Conservation (phyloP, 768 basidiomycete genomes). For the Coprinopsis sp. region DNA sequence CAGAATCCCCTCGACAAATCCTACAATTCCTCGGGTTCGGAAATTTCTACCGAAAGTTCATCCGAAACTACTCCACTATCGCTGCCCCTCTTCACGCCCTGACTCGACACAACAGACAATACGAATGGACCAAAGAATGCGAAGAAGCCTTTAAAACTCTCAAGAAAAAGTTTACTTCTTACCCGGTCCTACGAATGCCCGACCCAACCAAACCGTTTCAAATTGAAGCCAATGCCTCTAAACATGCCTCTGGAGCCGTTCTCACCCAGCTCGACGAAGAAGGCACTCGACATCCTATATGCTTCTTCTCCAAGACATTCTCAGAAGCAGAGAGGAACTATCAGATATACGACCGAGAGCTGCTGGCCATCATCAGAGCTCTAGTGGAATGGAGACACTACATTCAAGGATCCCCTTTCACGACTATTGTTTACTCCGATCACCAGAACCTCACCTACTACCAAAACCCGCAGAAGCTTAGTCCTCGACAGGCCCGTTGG, state of each 20-base stretch:
- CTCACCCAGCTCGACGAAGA: neutral
- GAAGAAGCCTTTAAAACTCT: too few relatives aligned
- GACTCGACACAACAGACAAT: too few relatives aligned
- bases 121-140: too few relatives aligned
- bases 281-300: neutral
- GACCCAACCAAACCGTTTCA: too few relatives aligned
- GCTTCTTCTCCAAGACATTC: neutral
- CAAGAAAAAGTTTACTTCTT: too few relatives aligned
- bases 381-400: conserved; percentile 7
- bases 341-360: conserved; percentile 41
- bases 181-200: too few relatives aligned
- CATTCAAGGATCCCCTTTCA: neutral
- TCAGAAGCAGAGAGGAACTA: conserved; percentile 22
- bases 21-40: too few relatives aligned
- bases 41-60: too few relatives aligned
- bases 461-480: conserved; percentile 22
- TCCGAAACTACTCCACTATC: too few relatives aligned
- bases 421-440: neutral
- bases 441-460: conserved; percentile 4
- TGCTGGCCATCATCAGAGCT: conserved; percentile 41
- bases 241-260: neutral
- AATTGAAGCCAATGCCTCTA: neutral
- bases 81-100: too few relatives aligned
- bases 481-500: conserved; percentile 17
- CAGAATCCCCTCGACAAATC: too few relatives aligned